phyloP scores from a whole-genome alignment of 129 eudicot genomes.

The Chrysanthemum makinoi region DNA sequence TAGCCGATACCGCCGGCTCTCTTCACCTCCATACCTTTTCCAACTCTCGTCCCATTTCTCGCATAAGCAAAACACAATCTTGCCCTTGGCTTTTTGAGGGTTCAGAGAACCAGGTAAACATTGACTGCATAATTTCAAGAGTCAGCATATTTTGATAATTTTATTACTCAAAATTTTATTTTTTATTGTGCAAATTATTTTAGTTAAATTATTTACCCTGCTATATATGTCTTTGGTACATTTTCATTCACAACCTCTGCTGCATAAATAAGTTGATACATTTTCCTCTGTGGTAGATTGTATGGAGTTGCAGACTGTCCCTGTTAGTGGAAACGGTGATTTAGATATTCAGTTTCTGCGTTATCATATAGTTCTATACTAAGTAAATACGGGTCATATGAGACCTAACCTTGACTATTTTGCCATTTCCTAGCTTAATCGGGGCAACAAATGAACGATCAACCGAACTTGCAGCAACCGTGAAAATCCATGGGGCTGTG shows the following conservation, averaged over 20 bases:
- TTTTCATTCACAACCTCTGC: slow-evolving; percentile 51
- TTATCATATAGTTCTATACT: not conserved
- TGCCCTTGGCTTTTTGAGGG: slow-evolving; percentile 66
- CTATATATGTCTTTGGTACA: slow-evolving; percentile 43
- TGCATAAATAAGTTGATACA: slow-evolving; percentile 79
- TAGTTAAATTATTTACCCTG: slow-evolving; percentile 52
- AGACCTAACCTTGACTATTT: slow-evolving; percentile 50
- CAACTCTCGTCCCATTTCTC: slow-evolving; percentile 85
- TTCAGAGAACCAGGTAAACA: slow-evolving; percentile 78
- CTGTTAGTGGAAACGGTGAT: slow-evolving; percentile 32
- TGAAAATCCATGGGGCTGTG: slow-evolving; percentile 81
- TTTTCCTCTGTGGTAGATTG: slow-evolving; percentile 48
- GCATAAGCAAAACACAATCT: slow-evolving; percentile 72
- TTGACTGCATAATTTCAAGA: slow-evolving; percentile 57
- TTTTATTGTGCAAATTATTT: not conserved
- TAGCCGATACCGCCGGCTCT: slow-evolving; percentile 87
- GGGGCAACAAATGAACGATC: slow-evolving; percentile 68
- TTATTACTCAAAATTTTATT: too few species aligned
- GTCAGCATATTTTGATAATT: not conserved
- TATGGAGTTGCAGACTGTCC: slow-evolving; percentile 82
- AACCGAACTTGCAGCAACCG: slow-evolving; percentile 88
- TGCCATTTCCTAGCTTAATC: slow-evolving; percentile 65
- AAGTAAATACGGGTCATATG: too few species aligned
- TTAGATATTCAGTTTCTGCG: not conserved
- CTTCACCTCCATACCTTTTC: slow-evolving; percentile 79